Evolutionary conservation across 306 rosid species (phyloP), one percentile per base, ranked within the genome.

Genomic region (Prunus mongolica): DNA sequence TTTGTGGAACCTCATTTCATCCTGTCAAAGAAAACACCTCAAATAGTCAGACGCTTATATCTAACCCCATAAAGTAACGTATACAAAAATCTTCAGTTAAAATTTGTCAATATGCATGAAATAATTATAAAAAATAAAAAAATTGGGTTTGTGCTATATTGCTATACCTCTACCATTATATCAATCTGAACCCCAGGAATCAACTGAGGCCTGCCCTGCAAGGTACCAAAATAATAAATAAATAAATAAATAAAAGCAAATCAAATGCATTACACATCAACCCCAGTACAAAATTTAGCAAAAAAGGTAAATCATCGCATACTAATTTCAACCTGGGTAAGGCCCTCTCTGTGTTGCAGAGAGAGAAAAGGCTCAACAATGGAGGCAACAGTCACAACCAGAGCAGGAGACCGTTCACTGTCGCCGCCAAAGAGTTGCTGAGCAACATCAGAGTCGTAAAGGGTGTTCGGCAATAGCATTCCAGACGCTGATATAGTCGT

Each of bases 401-500:
- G 79, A 3, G 76, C 83, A 79, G 78, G 88, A 77, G 69, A 87
- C 79, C 74, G 82, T 80, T 72, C 84, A 76, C 77, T 54, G 3
- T 55, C 83, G 58, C 89, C 87, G 65, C 65, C 67, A 32, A 25
- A 79, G 54, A 90, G 74, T 62, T 76, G 69, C 88, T 63, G 75
- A 73, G 87, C 92, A 46, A 78, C 88, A 75, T 78, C 83, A 65
- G 65, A n/a, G 54, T 90, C 91, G 82, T 65, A 90, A 73, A 95
- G 89, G 76, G 82, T 73, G 62, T 75, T 76, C 27, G 96, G 96
- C 46, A 95, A 80, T 65, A 92, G 75, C 88, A 95, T 50, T 81
- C 98, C 98, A n/a, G 98, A 95, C 72, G 98, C 96, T 67, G 98
- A 95, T 50, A 95, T 88, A 24, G 97, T 92, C 57, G 97, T 95